phyloP scores from a whole-genome alignment of 2,329 filamentous ascomycete genomes.

The Dactylellina cionopaga region DNA sequence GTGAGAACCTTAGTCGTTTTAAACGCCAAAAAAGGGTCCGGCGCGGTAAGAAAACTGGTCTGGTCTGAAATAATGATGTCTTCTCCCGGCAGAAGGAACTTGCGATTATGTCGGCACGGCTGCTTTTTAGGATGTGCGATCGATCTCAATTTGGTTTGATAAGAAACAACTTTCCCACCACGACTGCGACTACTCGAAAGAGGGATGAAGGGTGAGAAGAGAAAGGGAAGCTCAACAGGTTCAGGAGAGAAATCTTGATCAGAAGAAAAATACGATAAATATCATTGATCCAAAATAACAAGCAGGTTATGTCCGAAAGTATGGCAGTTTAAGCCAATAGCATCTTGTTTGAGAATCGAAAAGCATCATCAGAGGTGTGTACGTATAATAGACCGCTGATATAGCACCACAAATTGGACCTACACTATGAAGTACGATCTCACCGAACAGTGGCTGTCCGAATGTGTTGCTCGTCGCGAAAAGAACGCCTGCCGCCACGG shows the following conservation, averaged over 20 bases:
- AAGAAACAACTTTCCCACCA: conserved; percentile 42
- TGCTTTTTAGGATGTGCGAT: conserved; percentile 32
- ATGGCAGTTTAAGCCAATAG: conserved; percentile 37
- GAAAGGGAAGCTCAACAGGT: neutral
- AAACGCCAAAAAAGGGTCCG: conserved; percentile 29
- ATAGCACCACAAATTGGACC: conserved; percentile 44
- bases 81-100: conserved; percentile 19
- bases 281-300: conserved; percentile 2
- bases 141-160: conserved; percentile 32
- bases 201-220: conserved; percentile 7
- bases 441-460: conserved; percentile 11
- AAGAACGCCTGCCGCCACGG: conserved; percentile 36
- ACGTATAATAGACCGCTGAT: conserved; percentile 32
- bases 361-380: no score
- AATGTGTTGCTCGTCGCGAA: conserved; percentile 53
- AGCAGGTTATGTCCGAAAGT: conserved; percentile 6
- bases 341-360: conserved; percentile 4
- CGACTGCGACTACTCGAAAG: conserved; percentile 45
- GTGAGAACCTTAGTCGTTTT: conserved; percentile 17
- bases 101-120: conserved; percentile 39
- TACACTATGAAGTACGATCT: no score
- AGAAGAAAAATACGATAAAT: conserved; percentile 6
- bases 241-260: neutral
- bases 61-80: conserved; percentile 41
- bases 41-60: conserved; percentile 24